Evolutionary conservation across 1,139 yeast genomes (phyloP).

Genomic region (Tardiomyces depauwii): DNA sequence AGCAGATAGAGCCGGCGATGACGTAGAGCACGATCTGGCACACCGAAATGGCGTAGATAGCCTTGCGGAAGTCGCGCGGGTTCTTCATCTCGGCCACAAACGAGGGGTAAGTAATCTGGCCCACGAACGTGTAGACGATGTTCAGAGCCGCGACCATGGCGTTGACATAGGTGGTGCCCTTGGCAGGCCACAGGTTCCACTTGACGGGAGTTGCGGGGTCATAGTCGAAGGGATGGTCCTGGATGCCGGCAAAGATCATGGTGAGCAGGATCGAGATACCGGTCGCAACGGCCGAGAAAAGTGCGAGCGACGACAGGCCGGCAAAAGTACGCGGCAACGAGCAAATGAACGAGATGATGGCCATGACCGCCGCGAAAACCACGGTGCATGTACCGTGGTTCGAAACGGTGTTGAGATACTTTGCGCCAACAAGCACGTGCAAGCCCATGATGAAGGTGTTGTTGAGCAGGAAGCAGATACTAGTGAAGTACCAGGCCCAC

Average conservation of each 20-base stretch:
- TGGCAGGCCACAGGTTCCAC: conserved; percentile 38
- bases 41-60: conserved; percentile 39
- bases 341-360: conserved; percentile 36
- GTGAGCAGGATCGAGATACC: conserved; percentile 43
- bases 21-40: conserved; percentile 40
- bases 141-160: conserved; percentile 49
- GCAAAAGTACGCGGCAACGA: conserved; percentile 49
- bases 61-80: conserved; percentile 49
- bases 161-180: conserved; percentile 41
- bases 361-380: conserved; percentile 38
- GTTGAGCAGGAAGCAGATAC: conserved; percentile 41
- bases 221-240: conserved; percentile 36
- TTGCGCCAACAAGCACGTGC: conserved; percentile 51
- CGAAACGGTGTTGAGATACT: conserved; percentile 45
- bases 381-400: conserved; percentile 41
- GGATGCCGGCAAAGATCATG: conserved; percentile 44
- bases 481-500: conserved; percentile 49
- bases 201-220: conserved; percentile 30
- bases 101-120: conserved; percentile 52
- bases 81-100: conserved; percentile 50
- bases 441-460: conserved; percentile 48
- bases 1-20: conserved; percentile 44
- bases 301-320: conserved; percentile 38
- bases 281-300: conserved; percentile 46
- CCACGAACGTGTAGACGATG: conserved; percentile 52